Percentiles rank a stretch among this genome's conserved stretches.
Conservation (phyloP, 345 rosid species). For the Angophora floribunda region DNA sequence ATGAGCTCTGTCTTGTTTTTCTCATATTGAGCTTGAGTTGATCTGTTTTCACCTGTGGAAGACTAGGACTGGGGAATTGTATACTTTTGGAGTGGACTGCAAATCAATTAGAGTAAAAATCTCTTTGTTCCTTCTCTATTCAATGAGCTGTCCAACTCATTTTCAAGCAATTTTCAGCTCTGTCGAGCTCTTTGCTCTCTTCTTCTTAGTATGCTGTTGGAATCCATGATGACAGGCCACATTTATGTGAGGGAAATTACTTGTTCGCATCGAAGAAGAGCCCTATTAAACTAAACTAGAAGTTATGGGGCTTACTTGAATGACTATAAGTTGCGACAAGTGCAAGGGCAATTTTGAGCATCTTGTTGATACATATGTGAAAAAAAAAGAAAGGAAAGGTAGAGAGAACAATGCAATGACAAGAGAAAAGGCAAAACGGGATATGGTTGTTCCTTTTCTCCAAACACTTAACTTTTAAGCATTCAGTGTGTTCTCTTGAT, state of each 20-base stretch:
- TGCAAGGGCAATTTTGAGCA: background rate
- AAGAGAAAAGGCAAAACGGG: background rate
- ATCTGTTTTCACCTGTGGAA: background rate
- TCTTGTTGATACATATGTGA: background rate
- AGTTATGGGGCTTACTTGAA: background rate
- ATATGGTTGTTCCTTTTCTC: background rate
- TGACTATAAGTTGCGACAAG: background rate
- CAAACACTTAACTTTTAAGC: background rate
- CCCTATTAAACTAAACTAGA: background rate
- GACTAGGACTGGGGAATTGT: background rate
- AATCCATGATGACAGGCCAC: background rate
- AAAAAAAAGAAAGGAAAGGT: background rate
- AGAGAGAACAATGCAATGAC: background rate
- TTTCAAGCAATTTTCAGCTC: background rate
- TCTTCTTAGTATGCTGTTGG: background rate
- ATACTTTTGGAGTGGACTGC: background rate
- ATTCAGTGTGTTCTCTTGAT: fast-evolving
- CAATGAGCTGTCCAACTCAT: background rate
- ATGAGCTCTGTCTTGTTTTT: background rate
- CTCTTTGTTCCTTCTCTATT: background rate
- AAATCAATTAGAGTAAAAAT: background rate
- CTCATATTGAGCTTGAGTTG: background rate
- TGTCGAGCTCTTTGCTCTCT: background rate
- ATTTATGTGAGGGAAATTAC: background rate
- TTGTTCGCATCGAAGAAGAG: background rate